Evolutionary conservation across 2,329 filamentous ascomycete species (phyloP).

Genomic region (Lanzia echinophila): DNA sequence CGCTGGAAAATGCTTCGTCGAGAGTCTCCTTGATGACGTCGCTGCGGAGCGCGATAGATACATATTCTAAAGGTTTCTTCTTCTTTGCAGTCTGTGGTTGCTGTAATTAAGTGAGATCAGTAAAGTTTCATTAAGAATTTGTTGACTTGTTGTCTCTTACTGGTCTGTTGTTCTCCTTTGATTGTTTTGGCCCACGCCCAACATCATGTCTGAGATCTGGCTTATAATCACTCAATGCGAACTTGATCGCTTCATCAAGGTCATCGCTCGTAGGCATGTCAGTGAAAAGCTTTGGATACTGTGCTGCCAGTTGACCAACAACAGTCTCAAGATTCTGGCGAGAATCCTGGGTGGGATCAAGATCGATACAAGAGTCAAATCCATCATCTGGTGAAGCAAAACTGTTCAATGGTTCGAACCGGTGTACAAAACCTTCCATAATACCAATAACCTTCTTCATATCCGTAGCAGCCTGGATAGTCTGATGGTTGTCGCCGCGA

Average conservation of each 20-base stretch:
- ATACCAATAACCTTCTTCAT: constrained; percentile 72
- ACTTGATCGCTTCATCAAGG: constrained; percentile 72
- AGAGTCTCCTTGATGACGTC: constrained; percentile 51
- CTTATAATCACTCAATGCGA: constrained; percentile 68
- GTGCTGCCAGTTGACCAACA: constrained; percentile 62
- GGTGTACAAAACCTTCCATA: constrained; percentile 87
- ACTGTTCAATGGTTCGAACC: constrained; percentile 73
- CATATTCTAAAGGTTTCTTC: constrained; percentile 56
- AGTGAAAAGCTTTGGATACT: constrained; percentile 70
- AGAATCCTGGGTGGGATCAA: constrained; percentile 72
- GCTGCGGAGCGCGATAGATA: constrained; percentile 50
- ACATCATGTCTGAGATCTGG: constrained; percentile 73
- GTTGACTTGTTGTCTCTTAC: neutral
- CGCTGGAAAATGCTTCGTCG: constrained; percentile 59
- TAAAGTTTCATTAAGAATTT: neutral
- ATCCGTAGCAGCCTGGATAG: constrained; percentile 78
- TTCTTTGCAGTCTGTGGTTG: constrained; percentile 35
- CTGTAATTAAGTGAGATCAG: constrained; percentile 4
- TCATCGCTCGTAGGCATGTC: constrained; percentile 64
- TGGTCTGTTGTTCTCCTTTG: constrained; percentile 7
- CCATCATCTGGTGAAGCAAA: constrained; percentile 64
- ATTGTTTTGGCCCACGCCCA: constrained; percentile 45
- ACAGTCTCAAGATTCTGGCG: constrained; percentile 79
- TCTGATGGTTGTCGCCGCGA: constrained; percentile 95
- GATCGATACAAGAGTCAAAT: constrained; percentile 79